Evolutionary conservation across 352 stramenopile genomes (phyloP).

Genomic region (Thalassiosira hispida): DNA sequence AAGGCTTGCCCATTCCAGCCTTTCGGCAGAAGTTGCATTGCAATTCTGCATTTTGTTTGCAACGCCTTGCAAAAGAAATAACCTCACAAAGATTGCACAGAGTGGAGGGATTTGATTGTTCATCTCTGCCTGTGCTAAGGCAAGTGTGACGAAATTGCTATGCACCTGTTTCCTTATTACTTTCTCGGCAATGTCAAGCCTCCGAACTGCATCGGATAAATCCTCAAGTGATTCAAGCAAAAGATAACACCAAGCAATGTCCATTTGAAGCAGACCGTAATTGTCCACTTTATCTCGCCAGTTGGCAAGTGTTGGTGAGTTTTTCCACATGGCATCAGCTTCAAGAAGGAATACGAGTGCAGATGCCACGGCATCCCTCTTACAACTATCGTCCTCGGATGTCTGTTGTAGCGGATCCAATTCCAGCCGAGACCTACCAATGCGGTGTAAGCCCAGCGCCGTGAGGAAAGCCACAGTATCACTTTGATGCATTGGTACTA

Average conservation of each 20-base stretch:
- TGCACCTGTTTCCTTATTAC: conserved; percentile 42
- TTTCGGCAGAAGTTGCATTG: conserved; percentile 7
- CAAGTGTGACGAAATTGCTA: conserved; percentile 45
- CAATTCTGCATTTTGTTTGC: conserved; percentile 17
- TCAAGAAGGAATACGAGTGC: conserved; percentile 43
- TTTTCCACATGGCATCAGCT: conserved; percentile 43
- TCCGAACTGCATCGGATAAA: conserved; percentile 19
- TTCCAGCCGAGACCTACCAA: conserved; percentile 39
- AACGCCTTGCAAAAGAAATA: conserved; percentile 46
- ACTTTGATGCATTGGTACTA: conserved; percentile 34
- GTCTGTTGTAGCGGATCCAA: not conserved
- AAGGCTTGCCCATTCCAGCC: conserved; percentile 25
- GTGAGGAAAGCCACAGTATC: conserved; percentile 37
- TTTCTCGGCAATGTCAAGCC: conserved; percentile 26
- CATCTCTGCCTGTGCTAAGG: conserved; percentile 40
- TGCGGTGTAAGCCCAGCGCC: conserved; percentile 43
- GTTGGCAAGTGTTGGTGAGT: not conserved
- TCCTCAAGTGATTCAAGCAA: conserved; percentile 24
- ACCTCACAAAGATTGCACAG: conserved; percentile 33
- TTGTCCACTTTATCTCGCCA: conserved; percentile 39
- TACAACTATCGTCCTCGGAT: not conserved
- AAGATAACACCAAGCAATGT: conserved; percentile 47
- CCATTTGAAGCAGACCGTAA: conserved; percentile 47
- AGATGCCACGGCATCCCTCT: conserved; percentile 19
- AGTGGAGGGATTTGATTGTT: conserved; percentile 34